These are phyloP conservation scores for Dalbergia cultrata DNA, from an alignment of 306 rosid genomes.

Conservation along the genomic window DNA sequence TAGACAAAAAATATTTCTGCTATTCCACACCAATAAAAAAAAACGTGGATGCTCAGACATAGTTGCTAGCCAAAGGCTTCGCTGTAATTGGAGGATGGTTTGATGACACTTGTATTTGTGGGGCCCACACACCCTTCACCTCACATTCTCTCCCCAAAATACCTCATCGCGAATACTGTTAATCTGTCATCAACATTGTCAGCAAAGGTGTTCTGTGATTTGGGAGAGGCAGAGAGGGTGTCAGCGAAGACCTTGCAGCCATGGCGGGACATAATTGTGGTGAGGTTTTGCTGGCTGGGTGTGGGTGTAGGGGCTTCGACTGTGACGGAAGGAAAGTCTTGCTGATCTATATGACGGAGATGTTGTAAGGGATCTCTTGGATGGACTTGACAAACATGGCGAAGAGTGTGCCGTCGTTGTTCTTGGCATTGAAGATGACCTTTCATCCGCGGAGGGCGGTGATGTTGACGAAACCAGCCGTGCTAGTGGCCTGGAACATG, in stretches of 20 bases:
- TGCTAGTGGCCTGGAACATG: conserved; percentile 84
- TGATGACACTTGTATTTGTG: too few species aligned
- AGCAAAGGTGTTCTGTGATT: conserved; percentile 52
- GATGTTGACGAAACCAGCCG: conserved; percentile 92
- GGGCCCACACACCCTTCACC: too few species aligned
- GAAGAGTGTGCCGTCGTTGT: conserved; percentile 64
- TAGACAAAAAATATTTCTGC: too few species aligned
- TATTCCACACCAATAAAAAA: too few species aligned
- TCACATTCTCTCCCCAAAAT: too few species aligned
- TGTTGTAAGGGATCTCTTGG: conserved; percentile 75
- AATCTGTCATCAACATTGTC: conserved; percentile 67
- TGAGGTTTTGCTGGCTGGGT: conserved; percentile 68
- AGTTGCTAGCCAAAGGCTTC: too few species aligned
- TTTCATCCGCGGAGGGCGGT: conserved; percentile 85
- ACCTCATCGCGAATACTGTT: conserved; percentile 75
- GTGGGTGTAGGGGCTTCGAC: conserved; percentile 81
- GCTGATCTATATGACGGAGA: conserved; percentile 86
- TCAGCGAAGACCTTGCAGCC: conserved; percentile 83
- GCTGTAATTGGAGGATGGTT: too few species aligned
- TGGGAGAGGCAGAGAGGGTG: conserved; percentile 46
- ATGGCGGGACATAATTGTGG: conserved; percentile 68
- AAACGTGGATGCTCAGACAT: too few species aligned
- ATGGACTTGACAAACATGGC: conserved; percentile 75
- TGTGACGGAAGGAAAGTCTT: conserved; percentile 65
- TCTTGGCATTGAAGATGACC: conserved; percentile 74